Conservation (phyloP, 768 basidiomycete genomes). For the Russula ochroleuca region DNA sequence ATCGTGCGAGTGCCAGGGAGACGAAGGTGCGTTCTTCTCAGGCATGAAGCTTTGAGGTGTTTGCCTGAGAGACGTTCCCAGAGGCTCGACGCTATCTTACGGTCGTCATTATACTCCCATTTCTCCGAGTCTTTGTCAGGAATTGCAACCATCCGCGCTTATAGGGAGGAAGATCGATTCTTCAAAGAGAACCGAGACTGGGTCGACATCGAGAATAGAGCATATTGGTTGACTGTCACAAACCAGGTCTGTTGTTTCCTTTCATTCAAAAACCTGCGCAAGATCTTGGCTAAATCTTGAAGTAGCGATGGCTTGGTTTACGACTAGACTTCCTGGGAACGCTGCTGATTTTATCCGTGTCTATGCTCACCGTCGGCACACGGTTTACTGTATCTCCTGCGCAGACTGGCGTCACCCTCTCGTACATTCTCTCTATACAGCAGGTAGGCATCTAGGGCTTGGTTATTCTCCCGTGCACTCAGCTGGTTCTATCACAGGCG, state of each 20-base stretch:
- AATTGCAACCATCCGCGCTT: slow-evolving; percentile 82
- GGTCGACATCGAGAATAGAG: slow-evolving; percentile 82
- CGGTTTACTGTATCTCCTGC: slow-evolving; percentile 73
- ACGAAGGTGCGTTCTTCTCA: slow-evolving; percentile 50
- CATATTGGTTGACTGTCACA: slow-evolving; percentile 81
- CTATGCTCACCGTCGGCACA: slow-evolving; percentile 71
- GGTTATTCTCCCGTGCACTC: neutral
- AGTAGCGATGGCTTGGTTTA: slow-evolving; percentile 78
- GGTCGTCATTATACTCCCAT: slow-evolving; percentile 84
- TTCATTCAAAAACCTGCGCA: slow-evolving; percentile 33
- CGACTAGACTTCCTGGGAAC: slow-evolving; percentile 83
- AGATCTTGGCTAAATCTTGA: slow-evolving; percentile 71
- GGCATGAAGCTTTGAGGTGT: neutral
- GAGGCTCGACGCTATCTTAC: slow-evolving; percentile 75
- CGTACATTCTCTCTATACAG: slow-evolving; percentile 77
- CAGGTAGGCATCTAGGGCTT: slow-evolving; percentile 43
- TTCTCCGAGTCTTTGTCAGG: slow-evolving; percentile 91
- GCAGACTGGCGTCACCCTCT: slow-evolving; percentile 70
- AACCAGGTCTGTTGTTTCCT: slow-evolving; percentile 53
- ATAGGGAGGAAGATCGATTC: slow-evolving; percentile 77
- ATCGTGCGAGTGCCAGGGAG: slow-evolving; percentile 81
- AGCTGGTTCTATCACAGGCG: slow-evolving; percentile 35
- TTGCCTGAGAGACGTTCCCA: slow-evolving; percentile 30
- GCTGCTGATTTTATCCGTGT: slow-evolving; percentile 68
- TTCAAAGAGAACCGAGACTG: slow-evolving; percentile 65